Conservation (phyloP, 2,329 filamentous ascomycete genomes). For the Neonectria ditissima region DNA sequence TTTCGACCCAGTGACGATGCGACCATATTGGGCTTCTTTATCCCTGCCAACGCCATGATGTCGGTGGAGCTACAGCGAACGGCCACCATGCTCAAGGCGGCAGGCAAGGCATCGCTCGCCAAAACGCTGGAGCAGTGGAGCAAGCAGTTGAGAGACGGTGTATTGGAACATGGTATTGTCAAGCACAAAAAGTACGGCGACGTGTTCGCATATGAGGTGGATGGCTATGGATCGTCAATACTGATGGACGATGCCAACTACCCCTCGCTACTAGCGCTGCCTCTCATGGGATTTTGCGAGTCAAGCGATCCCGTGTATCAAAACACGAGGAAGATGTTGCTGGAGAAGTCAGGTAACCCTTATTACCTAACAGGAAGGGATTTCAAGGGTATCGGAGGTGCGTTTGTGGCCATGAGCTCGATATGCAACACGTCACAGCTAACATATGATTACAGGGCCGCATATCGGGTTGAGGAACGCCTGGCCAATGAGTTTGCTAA, state of each 20-base stretch:
- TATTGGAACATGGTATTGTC: constrained; percentile 88
- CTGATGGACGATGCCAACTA: constrained; percentile 93
- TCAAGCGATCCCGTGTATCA: constrained; percentile 78
- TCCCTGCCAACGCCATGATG: constrained; percentile 97
- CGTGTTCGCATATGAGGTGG: constrained; percentile 89
- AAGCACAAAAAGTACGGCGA: constrained; percentile 79
- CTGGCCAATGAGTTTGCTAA: constrained; percentile 95
- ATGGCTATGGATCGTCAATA: constrained; percentile 85
- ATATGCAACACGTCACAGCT: constrained; percentile 1
- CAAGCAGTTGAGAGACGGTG: constrained; percentile 75
- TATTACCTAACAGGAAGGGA: constrained; percentile 83
- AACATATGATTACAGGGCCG: constrained; percentile 56
- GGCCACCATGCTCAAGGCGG: constrained; percentile 73
- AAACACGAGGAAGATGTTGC: constrained; percentile 85
- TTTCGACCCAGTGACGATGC: constrained; percentile 97
- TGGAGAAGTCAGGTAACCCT: constrained; percentile 82
- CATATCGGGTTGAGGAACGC: constrained; percentile 88
- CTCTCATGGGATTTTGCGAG: constrained; percentile 80
- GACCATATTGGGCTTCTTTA: constrained; percentile 93
- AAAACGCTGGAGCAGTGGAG: constrained; percentile 69
- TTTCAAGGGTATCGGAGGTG: constrained; percentile 91
- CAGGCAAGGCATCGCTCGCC: constrained; percentile 65
- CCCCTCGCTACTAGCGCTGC: constrained; percentile 82
- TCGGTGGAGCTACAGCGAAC: constrained; percentile 85
- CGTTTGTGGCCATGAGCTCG: constrained; percentile 36